Evolutionary conservation across 192 early-diverging fungal species (phyloP), one percentile per base, ranked within the genome.

Genomic region (Rhizoclosmatium globosum): DNA sequence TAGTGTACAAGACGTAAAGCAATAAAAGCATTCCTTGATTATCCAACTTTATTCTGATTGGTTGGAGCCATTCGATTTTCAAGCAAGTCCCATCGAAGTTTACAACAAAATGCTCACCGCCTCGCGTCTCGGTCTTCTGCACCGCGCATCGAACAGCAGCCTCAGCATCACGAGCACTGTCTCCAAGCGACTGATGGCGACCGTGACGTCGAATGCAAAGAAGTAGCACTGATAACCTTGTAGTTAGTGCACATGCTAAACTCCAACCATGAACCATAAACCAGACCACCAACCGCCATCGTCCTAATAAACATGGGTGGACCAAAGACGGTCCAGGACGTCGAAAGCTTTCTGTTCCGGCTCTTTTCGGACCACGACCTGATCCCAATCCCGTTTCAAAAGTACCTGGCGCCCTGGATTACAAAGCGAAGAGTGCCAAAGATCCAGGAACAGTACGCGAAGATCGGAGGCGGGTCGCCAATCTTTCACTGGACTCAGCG

Each of bases 261-360:
- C 31, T 31, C 31, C 31, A 31, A 31, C 31, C 31, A 31, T 31
- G 31, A 31, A 31, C 57, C 57, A 17, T 58, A 21, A 58, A 19
- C 64, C 76, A 65, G 76, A 46, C 68, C 77, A 15, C 78, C 78
- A 45, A 95, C 96, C 1, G 97, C 91, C 44, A 88, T 99, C 70
- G 82, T 97, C 11, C 84, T 99, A 67, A 94, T 96, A 86, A 99
- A 99, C 84, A 91, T 99, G 90, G 97, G 97, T 46, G 97, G 97
- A 0, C 95, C 97, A 7, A 82, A 86, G 44, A 94, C 85, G 2
- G 84, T 94, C 69, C 85, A 88, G 38, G 89, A 92, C 50, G 97
- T 99, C 11, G 82, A 92, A 31, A 88, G 88, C 59, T 99, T 97
- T 84, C 87, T 99, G 43, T 72, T 78, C 77, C 89, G 92, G 75